A percentile compares a stretch with the other conserved stretches of the same genome.
These are phyloP conservation scores for Juglanconis sp. DNA, from an alignment of 2,329 filamentous ascomycete species.

Conservation along the genomic window DNA sequence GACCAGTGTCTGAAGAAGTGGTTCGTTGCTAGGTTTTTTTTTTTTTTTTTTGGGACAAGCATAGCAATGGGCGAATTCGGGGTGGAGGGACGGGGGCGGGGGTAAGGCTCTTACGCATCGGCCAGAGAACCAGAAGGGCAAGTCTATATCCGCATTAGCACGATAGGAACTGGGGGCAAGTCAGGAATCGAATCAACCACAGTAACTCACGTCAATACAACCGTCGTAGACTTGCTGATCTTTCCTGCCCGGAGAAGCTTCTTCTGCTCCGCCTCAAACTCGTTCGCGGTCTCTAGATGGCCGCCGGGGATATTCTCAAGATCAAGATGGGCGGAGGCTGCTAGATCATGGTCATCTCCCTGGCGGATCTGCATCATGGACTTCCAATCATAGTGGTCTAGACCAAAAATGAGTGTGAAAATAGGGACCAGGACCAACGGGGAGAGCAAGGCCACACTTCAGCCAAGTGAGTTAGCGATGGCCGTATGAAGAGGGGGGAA, in stretches of 20 bases:
- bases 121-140: conserved; percentile 77
- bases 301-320: conserved; percentile 59
- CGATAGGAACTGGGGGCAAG: conserved; percentile 21
- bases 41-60: no score
- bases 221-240: conserved; percentile 31
- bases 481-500: no score
- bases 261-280: conserved; percentile 40
- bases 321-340: conserved; percentile 60
- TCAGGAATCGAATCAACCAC: conserved; percentile 5
- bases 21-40: no score
- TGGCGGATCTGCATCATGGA: conserved; percentile 77
- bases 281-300: conserved; percentile 29
- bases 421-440: conserved; percentile 72
- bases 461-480: not conserved
- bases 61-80: no score
- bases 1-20: no score
- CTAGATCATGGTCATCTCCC: conserved; percentile 74
- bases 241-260: conserved; percentile 30
- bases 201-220: conserved; percentile 28
- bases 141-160: conserved; percentile 44
- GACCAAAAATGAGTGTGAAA: conserved; percentile 67
- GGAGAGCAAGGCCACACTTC: conserved; percentile 65
- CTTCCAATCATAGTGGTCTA: conserved; percentile 80
- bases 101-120: conserved; percentile 53
- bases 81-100: no score